Conservation (phyloP, 345 rosid species). For the Eucalyptus regnans region DNA sequence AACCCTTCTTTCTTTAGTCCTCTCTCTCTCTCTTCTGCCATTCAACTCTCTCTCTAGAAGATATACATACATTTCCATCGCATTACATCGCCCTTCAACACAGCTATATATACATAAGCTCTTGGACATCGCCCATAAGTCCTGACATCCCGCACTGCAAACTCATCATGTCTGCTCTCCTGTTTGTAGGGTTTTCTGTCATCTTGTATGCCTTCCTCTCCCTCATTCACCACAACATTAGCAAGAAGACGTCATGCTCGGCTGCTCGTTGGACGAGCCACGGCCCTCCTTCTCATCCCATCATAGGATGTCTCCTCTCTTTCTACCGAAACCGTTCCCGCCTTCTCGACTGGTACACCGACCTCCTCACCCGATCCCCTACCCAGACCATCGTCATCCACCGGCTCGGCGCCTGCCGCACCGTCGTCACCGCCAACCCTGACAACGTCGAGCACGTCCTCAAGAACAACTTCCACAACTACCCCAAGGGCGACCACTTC, state of each 20-base stretch:
- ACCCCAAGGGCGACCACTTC: slow-evolving; percentile 75
- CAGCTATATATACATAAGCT: not conserved
- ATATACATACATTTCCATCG: not conserved
- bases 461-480: slow-evolving; percentile 48
- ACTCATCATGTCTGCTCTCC: not conserved
- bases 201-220: not conserved
- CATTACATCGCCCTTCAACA: not conserved
- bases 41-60: not conserved
- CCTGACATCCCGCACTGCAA: not conserved
- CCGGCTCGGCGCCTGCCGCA: slow-evolving; percentile 44
- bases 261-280: not conserved
- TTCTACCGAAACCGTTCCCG: slow-evolving; percentile 51
- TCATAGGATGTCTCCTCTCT: slow-evolving; percentile 54
- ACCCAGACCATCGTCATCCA: slow-evolving; percentile 35
- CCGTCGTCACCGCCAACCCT: slow-evolving; percentile 60
- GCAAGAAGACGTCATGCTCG: not conserved
- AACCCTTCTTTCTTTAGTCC: not conserved
- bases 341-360: slow-evolving; percentile 69
- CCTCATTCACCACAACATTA: not conserved
- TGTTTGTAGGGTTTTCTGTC: not conserved
- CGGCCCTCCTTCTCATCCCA: slow-evolving; percentile 37
- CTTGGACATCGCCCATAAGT: not conserved
- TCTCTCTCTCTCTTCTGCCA: not conserved
- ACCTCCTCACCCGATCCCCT: slow-evolving; percentile 43
- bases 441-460: slow-evolving; percentile 62